Evolutionary conservation across 441 rosid genomes (phyloP), one percentile per base, ranked within the genome.

Genomic region (Adansonia gregorii): DNA sequence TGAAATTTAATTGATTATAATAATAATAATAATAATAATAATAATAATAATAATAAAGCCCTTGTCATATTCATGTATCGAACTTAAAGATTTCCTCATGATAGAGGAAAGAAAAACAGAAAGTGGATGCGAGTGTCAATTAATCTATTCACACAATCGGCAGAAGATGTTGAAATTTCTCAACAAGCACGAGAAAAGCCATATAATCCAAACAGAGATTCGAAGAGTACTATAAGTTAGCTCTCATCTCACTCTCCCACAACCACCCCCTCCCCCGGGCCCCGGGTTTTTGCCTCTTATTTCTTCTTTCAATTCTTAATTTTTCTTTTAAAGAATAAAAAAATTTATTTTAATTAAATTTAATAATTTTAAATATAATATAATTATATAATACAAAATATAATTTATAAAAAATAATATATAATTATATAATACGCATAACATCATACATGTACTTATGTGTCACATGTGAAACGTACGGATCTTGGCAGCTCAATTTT

Each of bases 391-490:
- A 24, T 24, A 24, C 1, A 24, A 24, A 24, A 24, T 24, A 24
- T 24, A 24, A 24, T 24, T 24, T 24, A 24, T 24, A 24, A 24
- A 24, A 24, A 24, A 24, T 24, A 24, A 24, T 24, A 24, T 24
- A 24, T 24, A 1, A 24, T 24, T 24, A 24, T 24, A 24, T 24
- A 24, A 24, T 24, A 24, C 1, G 27, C 27, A 24, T 24, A 24
- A 24, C 27, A 24, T 17, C 2, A 6, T 3, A 3, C 0, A 14
- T 48, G 56, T 12, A 22, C 73, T 69, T 49, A 24, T 69, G 41
- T 69, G 41, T 69, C 59, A 22, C 74, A 60, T 60, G 68, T 54
- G 58, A 46, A 74, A 74, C 41, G 77, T 74, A 60, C 58, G 68
- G 77, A 15, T 19, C 14, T 19, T 35, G 72, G 48, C 72, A 68